Evolutionary conservation across 192 early-diverging fungal genomes (phyloP).

Genomic region (Coemansia sp.): DNA sequence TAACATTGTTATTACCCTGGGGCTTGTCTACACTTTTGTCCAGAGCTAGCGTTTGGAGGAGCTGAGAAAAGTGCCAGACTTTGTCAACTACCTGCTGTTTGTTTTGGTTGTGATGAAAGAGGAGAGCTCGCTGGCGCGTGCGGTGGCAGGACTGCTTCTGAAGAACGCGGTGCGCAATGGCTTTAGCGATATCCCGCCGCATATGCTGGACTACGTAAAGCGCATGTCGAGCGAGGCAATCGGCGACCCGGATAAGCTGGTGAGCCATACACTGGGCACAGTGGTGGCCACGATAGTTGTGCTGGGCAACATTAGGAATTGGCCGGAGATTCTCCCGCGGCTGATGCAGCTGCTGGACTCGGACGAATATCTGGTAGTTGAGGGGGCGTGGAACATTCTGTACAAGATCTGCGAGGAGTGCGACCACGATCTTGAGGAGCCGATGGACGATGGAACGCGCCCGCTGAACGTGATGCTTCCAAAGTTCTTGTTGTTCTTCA

Average conservation of each 20-base stretch:
- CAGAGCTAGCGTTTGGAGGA: conserved; percentile 66
- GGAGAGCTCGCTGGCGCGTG: conserved; percentile 67
- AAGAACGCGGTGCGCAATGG: conserved; percentile 74
- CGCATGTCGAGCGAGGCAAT: conserved; percentile 60
- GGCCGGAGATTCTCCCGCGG: conserved; percentile 80
- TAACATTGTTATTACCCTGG: background rate
- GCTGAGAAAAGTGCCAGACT: conserved; percentile 81
- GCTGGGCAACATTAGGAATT: conserved; percentile 66
- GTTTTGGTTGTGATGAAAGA: conserved; percentile 77
- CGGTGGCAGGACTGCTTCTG: conserved; percentile 82
- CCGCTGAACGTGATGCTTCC: conserved; percentile 86
- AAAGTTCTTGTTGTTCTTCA: conserved; percentile 84
- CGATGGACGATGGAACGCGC: conserved; percentile 67
- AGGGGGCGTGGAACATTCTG: conserved; percentile 86
- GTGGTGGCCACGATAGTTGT: conserved; percentile 87
- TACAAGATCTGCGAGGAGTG: conserved; percentile 97
- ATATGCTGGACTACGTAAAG: conserved; percentile 73
- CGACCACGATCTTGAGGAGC: conserved; percentile 73
- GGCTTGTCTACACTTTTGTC: conserved; percentile 7
- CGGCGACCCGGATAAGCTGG: conserved; percentile 68
- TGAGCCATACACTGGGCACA: conserved; percentile 82
- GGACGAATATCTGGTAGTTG: conserved; percentile 68
- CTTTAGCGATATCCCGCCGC: conserved; percentile 55
- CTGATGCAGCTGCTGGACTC: conserved; percentile 81
- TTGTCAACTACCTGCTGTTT: conserved; percentile 87